A percentile compares a stretch with the other conserved stretches of the same genome.
Evolutionary conservation across 768 basidiomycete genomes (phyloP).

Genomic region (Exidia glandulosa): DNA sequence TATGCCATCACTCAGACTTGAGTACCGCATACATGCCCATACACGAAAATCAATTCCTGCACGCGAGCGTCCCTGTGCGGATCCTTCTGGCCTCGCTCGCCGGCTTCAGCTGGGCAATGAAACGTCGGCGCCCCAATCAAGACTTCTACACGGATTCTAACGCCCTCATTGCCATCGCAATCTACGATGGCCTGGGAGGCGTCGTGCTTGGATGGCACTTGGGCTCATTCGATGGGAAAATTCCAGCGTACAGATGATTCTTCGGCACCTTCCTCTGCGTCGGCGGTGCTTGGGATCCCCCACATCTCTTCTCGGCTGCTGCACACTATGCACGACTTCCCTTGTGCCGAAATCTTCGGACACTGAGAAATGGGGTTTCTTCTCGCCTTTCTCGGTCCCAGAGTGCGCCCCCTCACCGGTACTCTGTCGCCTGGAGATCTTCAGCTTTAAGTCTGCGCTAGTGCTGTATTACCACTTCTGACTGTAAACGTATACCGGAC

Average conservation of each 20-base stretch:
- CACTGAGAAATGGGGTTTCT: too few relatives aligned
- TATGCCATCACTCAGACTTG: not conserved
- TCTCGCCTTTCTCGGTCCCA: too few relatives aligned
- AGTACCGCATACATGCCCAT: not conserved
- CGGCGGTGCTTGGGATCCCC: not conserved
- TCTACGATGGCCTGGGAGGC: not conserved
- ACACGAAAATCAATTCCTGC: not conserved
- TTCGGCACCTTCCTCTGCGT: too few relatives aligned
- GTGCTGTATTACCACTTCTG: too few relatives aligned
- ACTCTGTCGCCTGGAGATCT: too few relatives aligned
- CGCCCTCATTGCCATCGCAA: not conserved
- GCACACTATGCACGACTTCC: too few relatives aligned
- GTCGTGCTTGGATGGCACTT: not conserved
- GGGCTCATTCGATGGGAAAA: not conserved
- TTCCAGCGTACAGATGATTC: not conserved
- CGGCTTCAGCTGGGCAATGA: not conserved
- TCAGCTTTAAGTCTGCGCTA: too few relatives aligned
- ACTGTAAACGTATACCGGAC: too few relatives aligned
- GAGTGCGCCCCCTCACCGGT: too few relatives aligned
- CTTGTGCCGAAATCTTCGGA: too few relatives aligned
- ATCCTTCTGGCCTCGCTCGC: not conserved
- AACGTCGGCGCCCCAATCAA: not conserved
- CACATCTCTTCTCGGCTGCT: not conserved
- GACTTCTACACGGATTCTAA: not conserved
- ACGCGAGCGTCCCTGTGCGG: not conserved